These are phyloP conservation scores for Sarocladium strictum DNA, from an alignment of 2,329 filamentous ascomycete genomes.

Conservation along the genomic window DNA sequence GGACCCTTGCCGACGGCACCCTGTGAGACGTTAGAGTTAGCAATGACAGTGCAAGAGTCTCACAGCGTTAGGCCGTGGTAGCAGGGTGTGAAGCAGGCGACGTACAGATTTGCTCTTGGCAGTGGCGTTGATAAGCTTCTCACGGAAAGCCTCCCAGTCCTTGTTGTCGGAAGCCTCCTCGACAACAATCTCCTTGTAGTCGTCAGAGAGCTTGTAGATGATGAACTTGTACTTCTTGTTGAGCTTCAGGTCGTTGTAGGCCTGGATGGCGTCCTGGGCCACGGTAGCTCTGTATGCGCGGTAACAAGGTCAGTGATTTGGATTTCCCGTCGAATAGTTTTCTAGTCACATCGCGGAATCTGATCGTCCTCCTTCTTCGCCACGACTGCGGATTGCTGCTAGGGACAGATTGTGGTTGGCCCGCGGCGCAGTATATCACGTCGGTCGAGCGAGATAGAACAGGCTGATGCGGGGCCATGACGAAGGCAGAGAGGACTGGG, in stretches of 20 bases:
- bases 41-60: neutral
- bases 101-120: conserved; percentile 64
- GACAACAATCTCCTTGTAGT: conserved; percentile 76
- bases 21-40: conserved; percentile 26
- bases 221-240: conserved; percentile 78
- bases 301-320: neutral
- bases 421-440: conserved; percentile 9
- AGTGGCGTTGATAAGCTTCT: conserved; percentile 69
- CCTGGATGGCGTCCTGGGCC: conserved; percentile 61
- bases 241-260: conserved; percentile 80
- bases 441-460: neutral
- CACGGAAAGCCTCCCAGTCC: conserved; percentile 68
- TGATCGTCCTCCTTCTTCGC: neutral
- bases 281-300: conserved; percentile 57
- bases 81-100: conserved; percentile 9
- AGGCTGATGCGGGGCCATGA: conserved; percentile 10
- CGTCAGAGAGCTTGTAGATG: conserved; percentile 81
- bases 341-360: neutral
- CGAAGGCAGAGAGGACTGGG: conserved; percentile 16
- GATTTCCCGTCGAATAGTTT: neutral
- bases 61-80: neutral
- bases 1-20: conserved; percentile 60
- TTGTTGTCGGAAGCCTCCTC: conserved; percentile 63
- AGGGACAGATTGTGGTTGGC: neutral
- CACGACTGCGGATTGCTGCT: neutral